Percentiles rank a stretch among this genome's conserved stretches.
These are phyloP conservation scores for Endocarpon pusillum DNA, from an alignment of 495 filamentous ascomycete genomes.

Conservation along the genomic window DNA sequence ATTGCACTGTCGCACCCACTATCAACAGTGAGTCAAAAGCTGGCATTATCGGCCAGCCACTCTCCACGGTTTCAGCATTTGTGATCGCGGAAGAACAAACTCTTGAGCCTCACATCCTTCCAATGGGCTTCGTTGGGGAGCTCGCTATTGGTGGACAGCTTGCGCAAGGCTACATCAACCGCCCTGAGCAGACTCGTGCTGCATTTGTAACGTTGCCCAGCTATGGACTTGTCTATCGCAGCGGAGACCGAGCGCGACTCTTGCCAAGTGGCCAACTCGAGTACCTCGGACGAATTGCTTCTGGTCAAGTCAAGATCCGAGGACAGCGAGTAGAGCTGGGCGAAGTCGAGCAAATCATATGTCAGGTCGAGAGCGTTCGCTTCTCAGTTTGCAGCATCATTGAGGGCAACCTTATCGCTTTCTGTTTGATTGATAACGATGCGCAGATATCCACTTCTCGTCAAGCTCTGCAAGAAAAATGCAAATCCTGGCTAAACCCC, in stretches of 20 bases:
- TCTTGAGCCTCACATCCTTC: slow-evolving; percentile 27
- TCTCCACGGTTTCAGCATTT: slow-evolving; percentile 62
- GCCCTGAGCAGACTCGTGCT: slow-evolving; percentile 46
- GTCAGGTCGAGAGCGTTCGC: slow-evolving; percentile 32
- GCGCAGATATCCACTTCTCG: slow-evolving; percentile 10
- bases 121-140: slow-evolving; percentile 61
- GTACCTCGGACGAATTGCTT: slow-evolving; percentile 58
- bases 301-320: slow-evolving; percentile 65
- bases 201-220: slow-evolving; percentile 43
- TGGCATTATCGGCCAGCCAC: slow-evolving; percentile 51
- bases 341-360: slow-evolving; percentile 57
- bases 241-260: slow-evolving; percentile 65
- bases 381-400: slow-evolving; percentile 43
- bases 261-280: slow-evolving; percentile 51
- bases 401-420: slow-evolving; percentile 43
- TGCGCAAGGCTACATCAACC: slow-evolving; percentile 64
- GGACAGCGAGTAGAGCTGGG: slow-evolving; percentile 74
- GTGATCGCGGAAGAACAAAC: slow-evolving; percentile 31
- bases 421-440: slow-evolving; percentile 34
- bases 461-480: slow-evolving; percentile 34
- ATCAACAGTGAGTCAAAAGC: slow-evolving; percentile 31
- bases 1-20: slow-evolving; percentile 41
- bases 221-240: slow-evolving; percentile 52
- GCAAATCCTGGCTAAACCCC: slow-evolving; percentile 49
- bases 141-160: slow-evolving; percentile 70